Base-by-base conservation (phyloP, 345 rosid genomes). In the Melaleuca alternifolia region DNA sequence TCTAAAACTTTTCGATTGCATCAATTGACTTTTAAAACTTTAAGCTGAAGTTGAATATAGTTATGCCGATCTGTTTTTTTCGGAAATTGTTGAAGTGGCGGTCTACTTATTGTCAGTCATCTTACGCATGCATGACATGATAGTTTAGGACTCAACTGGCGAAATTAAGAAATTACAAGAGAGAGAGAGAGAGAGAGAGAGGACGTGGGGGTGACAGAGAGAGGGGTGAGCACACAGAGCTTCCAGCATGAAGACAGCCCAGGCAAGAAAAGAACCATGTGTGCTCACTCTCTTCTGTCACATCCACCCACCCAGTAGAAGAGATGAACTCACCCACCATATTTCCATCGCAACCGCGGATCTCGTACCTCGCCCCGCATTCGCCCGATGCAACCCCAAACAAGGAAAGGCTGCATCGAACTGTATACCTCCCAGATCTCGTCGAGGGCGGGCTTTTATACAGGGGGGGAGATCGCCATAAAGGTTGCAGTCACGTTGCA, bases 261-360 rank as follows among this genome's bases (percentile, higher is more conserved):
- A 83, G 77, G 90, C 89, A 87, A 51, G 90, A 83, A 85, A 83
- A 75, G 51, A 77, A 85, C 88, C 88, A 71, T 77, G 61, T 83
- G 89, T 89, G 90, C 90, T 87, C 89, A 33, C 90, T 89, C 89
- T 89, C 89, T 89, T 89, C 90, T 87, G 89, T 89, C 90, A 89
- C 85, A 83, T 71, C 48, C 79, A 33, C 77, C 46, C 44, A 65
- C 6, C 41, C 41, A 41, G 41, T 4, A 41, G 4, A 33, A 33
- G 18, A n/a, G 33, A 59, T 59, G 20, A 11, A 71, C 79, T 71
- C 37, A 33, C 79, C 37, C 41, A 41, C 48, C 56, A 54, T 65
- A 30, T 5, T 44, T 33, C 30, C 15, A 16, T 65, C 79, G 13
- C 7, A 11, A 37, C 26, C 37, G 14, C 81, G 2, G 20, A 20